These are phyloP conservation scores for Blastobotrys illinoisensis DNA, from an alignment of 1,139 yeast species.

Conservation along the genomic window DNA sequence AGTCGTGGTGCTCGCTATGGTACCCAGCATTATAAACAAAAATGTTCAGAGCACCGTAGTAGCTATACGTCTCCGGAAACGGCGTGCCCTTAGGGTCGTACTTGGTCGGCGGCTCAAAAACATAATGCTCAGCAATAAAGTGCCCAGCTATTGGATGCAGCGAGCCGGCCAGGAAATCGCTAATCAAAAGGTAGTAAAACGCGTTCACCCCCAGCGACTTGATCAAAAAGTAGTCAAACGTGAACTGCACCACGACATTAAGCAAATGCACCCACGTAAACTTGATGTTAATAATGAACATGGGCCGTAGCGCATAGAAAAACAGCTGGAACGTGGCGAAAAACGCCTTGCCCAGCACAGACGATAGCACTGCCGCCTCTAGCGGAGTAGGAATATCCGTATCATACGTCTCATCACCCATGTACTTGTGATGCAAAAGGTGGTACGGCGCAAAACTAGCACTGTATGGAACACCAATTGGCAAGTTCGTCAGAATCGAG, in stretches of 20 bases:
- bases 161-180: slow-evolving; percentile 85
- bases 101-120: slow-evolving; percentile 51
- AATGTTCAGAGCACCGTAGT: slow-evolving; percentile 72
- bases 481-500: slow-evolving; percentile 71
- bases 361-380: slow-evolving; percentile 71
- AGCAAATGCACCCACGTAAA: slow-evolving; percentile 70
- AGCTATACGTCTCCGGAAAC: slow-evolving; percentile 81
- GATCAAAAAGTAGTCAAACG: slow-evolving; percentile 54
- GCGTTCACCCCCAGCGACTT: slow-evolving; percentile 59
- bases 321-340: slow-evolving; percentile 86
- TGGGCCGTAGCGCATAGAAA: slow-evolving; percentile 85
- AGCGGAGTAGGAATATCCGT: slow-evolving; percentile 80
- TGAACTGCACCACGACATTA: slow-evolving; percentile 57
- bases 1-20: slow-evolving; percentile 93
- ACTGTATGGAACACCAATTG: slow-evolving; percentile 84
- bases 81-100: slow-evolving; percentile 30
- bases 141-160: slow-evolving; percentile 94
- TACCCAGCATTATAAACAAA: slow-evolving; percentile 91
- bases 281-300: slow-evolving; percentile 71
- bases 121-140: slow-evolving; percentile 90
- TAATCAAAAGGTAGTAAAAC: slow-evolving; percentile 59
- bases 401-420: slow-evolving; percentile 82
- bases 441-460: slow-evolving; percentile 93
- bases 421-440: slow-evolving; percentile 81
- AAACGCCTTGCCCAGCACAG: slow-evolving; percentile 79